phyloP scores from a whole-genome alignment of 192 early-diverging fungal species.

The Backusella tuberculispora region DNA sequence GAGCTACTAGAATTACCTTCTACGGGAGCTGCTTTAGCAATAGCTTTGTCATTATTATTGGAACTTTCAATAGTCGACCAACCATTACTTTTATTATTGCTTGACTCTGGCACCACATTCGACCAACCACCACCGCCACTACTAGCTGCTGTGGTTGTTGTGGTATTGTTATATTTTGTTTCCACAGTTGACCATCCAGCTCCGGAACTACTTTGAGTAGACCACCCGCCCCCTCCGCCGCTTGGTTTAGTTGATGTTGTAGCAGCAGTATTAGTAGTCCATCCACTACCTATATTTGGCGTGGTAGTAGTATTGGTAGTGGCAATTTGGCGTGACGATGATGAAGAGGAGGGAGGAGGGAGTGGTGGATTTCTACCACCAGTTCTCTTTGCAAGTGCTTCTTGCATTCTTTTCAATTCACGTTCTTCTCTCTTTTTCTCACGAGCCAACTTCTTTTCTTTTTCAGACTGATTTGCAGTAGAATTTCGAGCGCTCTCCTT shows the following conservation, averaged over 20 bases:
- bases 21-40: neutral
- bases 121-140: neutral
- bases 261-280: conserved; percentile 10
- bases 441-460: conserved; percentile 59
- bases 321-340: neutral
- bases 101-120: neutral
- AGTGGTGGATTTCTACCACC: conserved; percentile 20
- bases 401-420: conserved; percentile 66
- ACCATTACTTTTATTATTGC: neutral
- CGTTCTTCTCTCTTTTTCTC: conserved; percentile 69
- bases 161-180: no score
- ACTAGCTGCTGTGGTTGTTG: neutral
- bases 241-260: neutral
- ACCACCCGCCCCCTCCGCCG: conserved; percentile 3
- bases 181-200: neutral
- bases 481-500: conserved; percentile 54
- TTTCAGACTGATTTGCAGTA: conserved; percentile 34
- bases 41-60: neutral
- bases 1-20: neutral
- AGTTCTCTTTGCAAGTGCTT: conserved; percentile 59
- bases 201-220: neutral
- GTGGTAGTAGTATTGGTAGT: neutral
- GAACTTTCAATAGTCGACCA: neutral
- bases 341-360: neutral
- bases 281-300: neutral